phyloP scores from a whole-genome alignment of 116 monocot genomes.

The Cymodocea nodosa region DNA sequence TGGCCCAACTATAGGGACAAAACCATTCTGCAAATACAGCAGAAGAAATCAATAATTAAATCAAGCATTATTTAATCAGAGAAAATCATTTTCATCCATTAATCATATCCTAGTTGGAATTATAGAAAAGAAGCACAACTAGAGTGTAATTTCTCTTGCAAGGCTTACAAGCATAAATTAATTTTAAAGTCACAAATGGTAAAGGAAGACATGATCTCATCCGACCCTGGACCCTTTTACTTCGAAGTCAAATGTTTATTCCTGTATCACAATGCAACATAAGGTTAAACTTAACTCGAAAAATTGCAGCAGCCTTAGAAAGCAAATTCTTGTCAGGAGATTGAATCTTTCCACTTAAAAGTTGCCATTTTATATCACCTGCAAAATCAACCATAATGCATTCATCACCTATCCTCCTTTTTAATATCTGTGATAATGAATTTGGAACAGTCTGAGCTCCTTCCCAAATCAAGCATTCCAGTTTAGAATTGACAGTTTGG shows the following conservation, averaged over 20 bases:
- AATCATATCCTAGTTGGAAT: not conserved
- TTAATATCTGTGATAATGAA: not conserved
- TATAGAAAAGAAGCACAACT: not conserved
- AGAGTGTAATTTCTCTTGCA: not conserved
- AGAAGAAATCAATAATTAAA: not conserved
- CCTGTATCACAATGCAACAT: not conserved
- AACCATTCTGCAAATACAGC: conserved; percentile 5
- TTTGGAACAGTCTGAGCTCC: not conserved
- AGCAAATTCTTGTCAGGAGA: conserved; percentile 7
- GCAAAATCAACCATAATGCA: not conserved
- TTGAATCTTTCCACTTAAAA: conserved; percentile 15
- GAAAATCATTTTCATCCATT: too few relatives aligned
- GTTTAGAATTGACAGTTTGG: not conserved
- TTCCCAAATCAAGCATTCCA: not conserved
- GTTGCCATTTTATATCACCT: conserved; percentile 8
- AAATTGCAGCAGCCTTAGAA: conserved; percentile 19
- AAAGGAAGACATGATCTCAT: too few relatives aligned
- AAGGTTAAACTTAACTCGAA: conserved; percentile 17
- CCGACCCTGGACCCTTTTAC: too few relatives aligned
- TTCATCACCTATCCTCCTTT: not conserved
- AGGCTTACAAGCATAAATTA: not conserved
- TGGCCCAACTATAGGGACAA: conserved; percentile 12
- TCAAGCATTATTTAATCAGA: not conserved
- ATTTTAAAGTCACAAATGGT: too few relatives aligned
- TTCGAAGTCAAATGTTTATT: too few relatives aligned